Base-by-base conservation (phyloP, 2,329 filamentous ascomycete genomes). In the Monascus ruber region DNA sequence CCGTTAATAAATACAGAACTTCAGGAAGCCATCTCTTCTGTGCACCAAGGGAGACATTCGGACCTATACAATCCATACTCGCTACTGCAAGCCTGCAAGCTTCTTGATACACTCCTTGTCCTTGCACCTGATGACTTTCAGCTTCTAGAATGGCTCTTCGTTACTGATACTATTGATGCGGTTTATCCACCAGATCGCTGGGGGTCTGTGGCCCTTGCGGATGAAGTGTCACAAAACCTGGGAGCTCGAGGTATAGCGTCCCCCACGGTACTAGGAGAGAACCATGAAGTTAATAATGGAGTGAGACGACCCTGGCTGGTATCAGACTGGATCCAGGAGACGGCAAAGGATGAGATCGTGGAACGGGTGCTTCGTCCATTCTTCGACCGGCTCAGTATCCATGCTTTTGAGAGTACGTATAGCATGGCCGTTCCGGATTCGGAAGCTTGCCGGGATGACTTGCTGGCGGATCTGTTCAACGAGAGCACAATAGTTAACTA, bases 141-240 rank as follows among this genome's bases (percentile, higher is more conserved):
- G 61, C 75, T 96, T n/a, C 83, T 94, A 53, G 86, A 95, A 67
- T 98, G 91, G 91, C 76, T 96, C 4, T 98, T 94, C 60, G 81
- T 98, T 40, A 94, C 87, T 1, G 91, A 98, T 62, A 96, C 89
- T 9, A 88, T 95, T 47, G 91, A 98, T 53, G 88, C 91, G 1
- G 84, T 98, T 28, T 94, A 98, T 62, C 79, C 84, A 8, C 80
- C 85, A 0, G 65, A 77, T 9, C 68, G 71, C 37, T 81, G 81
- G 64, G 73, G 79, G 43, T 74, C 85, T 1, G 68, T 83, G 2
- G 85, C 85, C 2, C 73, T 96, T 4, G 82, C 84, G 1, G 91
- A 96, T 51, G 84, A 91, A 52, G 71, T 94, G 6, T 82, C 85
- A 0, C 85, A 93, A 48, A 79, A 81, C 40, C 69, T 94, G 1